These are phyloP conservation scores for Amaranthus hypochondriacus DNA, from an alignment of 148 eudicot species.

Conservation along the genomic window DNA sequence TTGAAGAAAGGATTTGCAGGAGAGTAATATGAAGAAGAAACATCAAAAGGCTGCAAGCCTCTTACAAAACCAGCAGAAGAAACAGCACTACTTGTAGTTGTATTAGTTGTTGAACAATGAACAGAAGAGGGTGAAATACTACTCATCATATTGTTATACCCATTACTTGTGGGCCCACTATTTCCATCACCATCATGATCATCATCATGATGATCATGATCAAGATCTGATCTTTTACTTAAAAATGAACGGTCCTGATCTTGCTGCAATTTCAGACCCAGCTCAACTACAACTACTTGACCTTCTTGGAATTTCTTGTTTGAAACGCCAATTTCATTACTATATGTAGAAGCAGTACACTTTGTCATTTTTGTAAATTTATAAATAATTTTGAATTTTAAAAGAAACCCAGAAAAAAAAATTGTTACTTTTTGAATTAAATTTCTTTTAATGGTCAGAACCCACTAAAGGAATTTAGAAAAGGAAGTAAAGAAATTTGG, in stretches of 20 bases:
- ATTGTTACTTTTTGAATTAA: too few relatives aligned
- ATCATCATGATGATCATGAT: slow-evolving; percentile 10
- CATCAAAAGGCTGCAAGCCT: slow-evolving; percentile 42
- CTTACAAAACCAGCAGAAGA: slow-evolving; percentile 14
- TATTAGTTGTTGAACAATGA: slow-evolving; percentile 5
- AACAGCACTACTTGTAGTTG: slow-evolving; percentile 1
- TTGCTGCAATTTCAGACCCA: slow-evolving; percentile 28
- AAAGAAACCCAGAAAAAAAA: slow-evolving; percentile 4
- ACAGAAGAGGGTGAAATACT: neutral
- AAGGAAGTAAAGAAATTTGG: slow-evolving; percentile 1
- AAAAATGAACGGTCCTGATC: slow-evolving; percentile 26
- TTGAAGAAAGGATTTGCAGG: slow-evolving; percentile 28
- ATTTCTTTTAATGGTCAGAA: neutral
- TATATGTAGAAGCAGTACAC: neutral
- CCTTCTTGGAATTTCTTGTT: slow-evolving; percentile 16
- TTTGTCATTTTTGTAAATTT: slow-evolving; percentile 3
- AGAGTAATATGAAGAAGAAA: slow-evolving; percentile 22
- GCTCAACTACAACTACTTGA: slow-evolving; percentile 21
- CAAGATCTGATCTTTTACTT: neutral
- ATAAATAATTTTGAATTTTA: neutral
- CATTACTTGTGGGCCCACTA: slow-evolving; percentile 33
- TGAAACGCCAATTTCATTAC: slow-evolving; percentile 12
- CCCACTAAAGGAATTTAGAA: slow-evolving; percentile 1
- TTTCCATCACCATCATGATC: slow-evolving; percentile 12
- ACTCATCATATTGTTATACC: slow-evolving; percentile 4